Evolutionary conservation across 2,329 filamentous ascomycete species (phyloP).

Genomic region (Escovopsis weberi): DNA sequence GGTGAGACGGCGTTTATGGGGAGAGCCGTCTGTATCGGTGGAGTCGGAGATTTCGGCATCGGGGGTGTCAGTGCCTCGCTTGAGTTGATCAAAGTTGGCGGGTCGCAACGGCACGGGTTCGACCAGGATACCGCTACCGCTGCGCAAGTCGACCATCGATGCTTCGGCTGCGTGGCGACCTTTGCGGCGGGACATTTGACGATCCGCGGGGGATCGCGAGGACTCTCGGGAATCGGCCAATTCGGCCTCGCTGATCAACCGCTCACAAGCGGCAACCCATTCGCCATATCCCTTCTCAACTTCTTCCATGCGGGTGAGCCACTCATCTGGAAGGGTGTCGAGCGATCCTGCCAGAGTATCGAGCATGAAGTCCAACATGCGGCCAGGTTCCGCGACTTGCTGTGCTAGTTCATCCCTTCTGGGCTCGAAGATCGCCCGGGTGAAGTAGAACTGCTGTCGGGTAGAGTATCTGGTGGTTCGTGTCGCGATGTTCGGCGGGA

Average conservation of each 20-base stretch:
- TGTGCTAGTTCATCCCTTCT: constrained; percentile 50
- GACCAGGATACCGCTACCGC: neutral
- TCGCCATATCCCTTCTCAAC: constrained; percentile 64
- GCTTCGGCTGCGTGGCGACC: neutral
- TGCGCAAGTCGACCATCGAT: neutral
- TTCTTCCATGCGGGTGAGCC: constrained; percentile 75
- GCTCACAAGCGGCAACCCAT: constrained; percentile 70
- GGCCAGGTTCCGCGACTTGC: constrained; percentile 56
- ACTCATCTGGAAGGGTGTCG: constrained; percentile 72
- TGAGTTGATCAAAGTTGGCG: too few relatives aligned
- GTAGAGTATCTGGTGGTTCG: constrained; percentile 3
- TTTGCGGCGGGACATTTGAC: neutral
- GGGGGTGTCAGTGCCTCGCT: too few relatives aligned
- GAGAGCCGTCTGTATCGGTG: constrained; percentile 1
- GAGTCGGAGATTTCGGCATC: neutral
- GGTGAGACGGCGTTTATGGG: neutral
- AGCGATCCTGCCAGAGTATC: constrained; percentile 71
- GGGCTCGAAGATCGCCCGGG: constrained; percentile 35
- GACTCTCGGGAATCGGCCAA: constrained; percentile 18
- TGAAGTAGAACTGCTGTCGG: constrained; percentile 16
- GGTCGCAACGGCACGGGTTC: neutral
- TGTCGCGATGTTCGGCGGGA: constrained; percentile 2
- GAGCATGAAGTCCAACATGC: constrained; percentile 68
- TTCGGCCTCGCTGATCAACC: constrained; percentile 55
- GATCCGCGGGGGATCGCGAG: constrained; percentile 7